phyloP scores from a whole-genome alignment of 768 basidiomycete genomes.

The Sistotremastrum suecicum region DNA sequence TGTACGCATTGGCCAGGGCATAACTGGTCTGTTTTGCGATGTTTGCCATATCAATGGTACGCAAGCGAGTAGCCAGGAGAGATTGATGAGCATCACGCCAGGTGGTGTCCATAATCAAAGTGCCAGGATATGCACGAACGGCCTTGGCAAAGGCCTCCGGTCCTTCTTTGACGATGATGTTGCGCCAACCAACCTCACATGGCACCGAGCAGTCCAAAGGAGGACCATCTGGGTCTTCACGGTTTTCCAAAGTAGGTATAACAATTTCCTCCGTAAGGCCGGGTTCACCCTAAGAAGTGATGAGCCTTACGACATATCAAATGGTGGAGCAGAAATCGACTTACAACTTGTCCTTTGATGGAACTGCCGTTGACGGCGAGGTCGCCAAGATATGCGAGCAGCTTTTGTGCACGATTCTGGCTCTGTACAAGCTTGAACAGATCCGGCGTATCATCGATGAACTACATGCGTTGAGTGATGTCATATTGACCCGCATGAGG shows the following conservation, averaged over 20 bases:
- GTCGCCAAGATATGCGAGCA: slow-evolving; percentile 94
- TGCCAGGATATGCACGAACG: slow-evolving; percentile 89
- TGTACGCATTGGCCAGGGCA: slow-evolving; percentile 90
- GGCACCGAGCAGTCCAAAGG: slow-evolving; percentile 70
- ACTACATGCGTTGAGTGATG: slow-evolving; percentile 30
- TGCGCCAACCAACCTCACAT: slow-evolving; percentile 88
- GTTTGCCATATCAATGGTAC: slow-evolving; percentile 95
- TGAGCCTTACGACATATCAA: neutral
- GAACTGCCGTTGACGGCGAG: slow-evolving; percentile 95
- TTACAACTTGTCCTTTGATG: slow-evolving; percentile 82
- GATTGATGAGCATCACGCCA: slow-evolving; percentile 99
- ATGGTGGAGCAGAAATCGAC: slow-evolving; percentile 4
- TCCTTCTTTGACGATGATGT: slow-evolving; percentile 95
- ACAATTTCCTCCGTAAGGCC: slow-evolving; percentile 83
- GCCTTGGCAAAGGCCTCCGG: slow-evolving; percentile 98
- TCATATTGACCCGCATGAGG: neutral
- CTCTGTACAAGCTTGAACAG: slow-evolving; percentile 96
- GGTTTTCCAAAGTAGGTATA: slow-evolving; percentile 67
- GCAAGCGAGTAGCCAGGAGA: slow-evolving; percentile 86
- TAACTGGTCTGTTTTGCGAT: slow-evolving; percentile 97
- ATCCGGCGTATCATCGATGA: slow-evolving; percentile 99
- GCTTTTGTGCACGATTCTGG: slow-evolving; percentile 96
- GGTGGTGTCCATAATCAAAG: slow-evolving; percentile 95
- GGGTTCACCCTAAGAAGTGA: slow-evolving; percentile 57
- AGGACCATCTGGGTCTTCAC: slow-evolving; percentile 53